phyloP scores from a whole-genome alignment of 148 eudicot species.

The Nepenthes mirabilis region DNA sequence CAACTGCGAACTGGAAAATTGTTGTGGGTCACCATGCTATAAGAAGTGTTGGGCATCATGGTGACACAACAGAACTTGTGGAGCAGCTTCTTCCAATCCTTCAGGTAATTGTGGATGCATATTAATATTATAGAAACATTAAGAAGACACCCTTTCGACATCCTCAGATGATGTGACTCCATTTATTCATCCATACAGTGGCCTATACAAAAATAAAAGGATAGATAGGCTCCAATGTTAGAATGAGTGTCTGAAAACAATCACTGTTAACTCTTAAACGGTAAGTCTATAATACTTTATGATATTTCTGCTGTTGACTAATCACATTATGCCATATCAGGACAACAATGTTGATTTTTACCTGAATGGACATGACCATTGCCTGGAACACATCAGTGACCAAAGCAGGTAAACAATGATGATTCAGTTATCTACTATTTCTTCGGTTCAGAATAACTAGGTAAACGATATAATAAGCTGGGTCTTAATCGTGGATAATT shows the following conservation, averaged over 20 bases:
- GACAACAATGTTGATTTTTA: conserved; percentile 53
- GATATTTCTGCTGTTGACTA: neutral
- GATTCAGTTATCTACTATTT: neutral
- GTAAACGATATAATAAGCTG: neutral
- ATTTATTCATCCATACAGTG: too few species aligned
- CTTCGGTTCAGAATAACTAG: neutral
- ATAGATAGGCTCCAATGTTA: too few species aligned
- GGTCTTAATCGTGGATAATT: too few species aligned
- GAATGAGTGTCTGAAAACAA: too few species aligned
- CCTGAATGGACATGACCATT: conserved; percentile 88
- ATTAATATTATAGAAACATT: neutral
- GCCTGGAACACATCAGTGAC: conserved; percentile 67
- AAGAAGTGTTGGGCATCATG: conserved; percentile 74
- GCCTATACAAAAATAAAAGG: too few species aligned
- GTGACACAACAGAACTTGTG: conserved; percentile 59
- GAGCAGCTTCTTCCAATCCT: conserved; percentile 48
- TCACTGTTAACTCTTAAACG: too few species aligned
- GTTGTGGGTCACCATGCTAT: conserved; percentile 86
- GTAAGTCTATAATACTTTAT: too few species aligned
- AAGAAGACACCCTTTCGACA: too few species aligned
- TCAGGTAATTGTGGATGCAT: neutral
- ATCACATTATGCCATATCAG: neutral
- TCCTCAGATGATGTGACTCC: too few species aligned
- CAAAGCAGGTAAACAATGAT: conserved; percentile 31
- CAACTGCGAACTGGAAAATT: conserved; percentile 82